A percentile compares a stretch with the other conserved stretches of the same genome.
Conservation (phyloP, 441 rosid genomes). For the Syzygium syzygioides region DNA sequence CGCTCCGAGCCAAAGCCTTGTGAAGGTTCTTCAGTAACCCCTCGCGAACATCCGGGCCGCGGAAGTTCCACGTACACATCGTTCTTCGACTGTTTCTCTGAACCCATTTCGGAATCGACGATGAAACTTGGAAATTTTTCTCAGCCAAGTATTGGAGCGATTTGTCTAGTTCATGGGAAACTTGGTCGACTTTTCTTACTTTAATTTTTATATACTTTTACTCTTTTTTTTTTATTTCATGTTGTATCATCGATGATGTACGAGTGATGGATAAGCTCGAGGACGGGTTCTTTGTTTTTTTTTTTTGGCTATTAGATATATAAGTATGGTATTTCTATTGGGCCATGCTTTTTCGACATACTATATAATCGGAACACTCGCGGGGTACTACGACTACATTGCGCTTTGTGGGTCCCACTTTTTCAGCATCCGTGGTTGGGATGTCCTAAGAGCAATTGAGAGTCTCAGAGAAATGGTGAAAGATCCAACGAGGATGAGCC, state of each 20-base stretch:
- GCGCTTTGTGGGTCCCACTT: too few species aligned
- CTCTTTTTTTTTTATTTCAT: not conserved
- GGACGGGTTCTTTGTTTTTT: too few species aligned
- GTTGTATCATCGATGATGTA: not conserved
- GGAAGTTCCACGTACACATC: not conserved
- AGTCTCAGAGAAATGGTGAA: too few species aligned
- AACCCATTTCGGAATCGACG: not conserved
- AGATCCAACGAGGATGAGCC: too few species aligned
- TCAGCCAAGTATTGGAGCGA: too few species aligned
- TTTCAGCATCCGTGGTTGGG: too few species aligned
- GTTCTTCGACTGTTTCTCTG: not conserved
- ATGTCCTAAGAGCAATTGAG: too few species aligned
- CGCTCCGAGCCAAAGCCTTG: not conserved
- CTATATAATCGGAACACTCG: not conserved
- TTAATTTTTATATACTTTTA: not conserved
- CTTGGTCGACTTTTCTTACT: not conserved
- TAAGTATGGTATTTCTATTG: not conserved
- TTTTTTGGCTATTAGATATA: too few species aligned
- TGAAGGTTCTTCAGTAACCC: not conserved
- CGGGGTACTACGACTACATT: rapidly evolving
- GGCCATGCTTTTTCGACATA: not conserved
- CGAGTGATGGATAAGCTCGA: too few species aligned
- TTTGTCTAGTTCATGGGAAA: not conserved
- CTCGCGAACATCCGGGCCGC: not conserved
- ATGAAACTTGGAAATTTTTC: too few species aligned